Conservation (phyloP, 148 eudicot species). For the Euryodendron excelsum region DNA sequence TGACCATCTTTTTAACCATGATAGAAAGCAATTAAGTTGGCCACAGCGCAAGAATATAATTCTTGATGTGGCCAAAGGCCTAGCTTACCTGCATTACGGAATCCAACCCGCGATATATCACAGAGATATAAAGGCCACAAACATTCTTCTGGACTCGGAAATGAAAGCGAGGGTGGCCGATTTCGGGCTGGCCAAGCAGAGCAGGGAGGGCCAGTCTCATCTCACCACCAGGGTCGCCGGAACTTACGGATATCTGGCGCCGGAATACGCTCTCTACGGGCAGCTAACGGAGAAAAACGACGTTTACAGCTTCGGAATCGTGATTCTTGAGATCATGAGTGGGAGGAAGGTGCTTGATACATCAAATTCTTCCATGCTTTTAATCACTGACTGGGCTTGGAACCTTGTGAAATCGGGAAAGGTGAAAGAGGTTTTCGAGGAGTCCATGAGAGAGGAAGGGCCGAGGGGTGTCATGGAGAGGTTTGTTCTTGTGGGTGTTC, state of each 20-base stretch:
- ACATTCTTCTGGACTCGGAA: constrained; percentile 54
- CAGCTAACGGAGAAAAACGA: constrained; percentile 68
- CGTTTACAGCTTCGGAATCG: constrained; percentile 67
- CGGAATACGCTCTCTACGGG: constrained; percentile 67
- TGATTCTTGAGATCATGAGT: constrained; percentile 57
- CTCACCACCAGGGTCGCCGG: constrained; percentile 69
- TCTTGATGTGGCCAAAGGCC: constrained; percentile 63
- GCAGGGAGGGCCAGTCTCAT: constrained; percentile 55
- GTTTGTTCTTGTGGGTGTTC: constrained; percentile 57
- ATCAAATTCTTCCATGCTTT: constrained; percentile 15
- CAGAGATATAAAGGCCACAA: constrained; percentile 69
- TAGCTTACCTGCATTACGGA: constrained; percentile 65
- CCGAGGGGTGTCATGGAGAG: constrained; percentile 63
- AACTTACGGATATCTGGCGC: constrained; percentile 68
- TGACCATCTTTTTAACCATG: constrained; percentile 38
- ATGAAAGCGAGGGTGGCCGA: constrained; percentile 67
- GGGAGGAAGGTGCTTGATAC: constrained; percentile 59
- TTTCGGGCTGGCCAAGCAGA: constrained; percentile 69
- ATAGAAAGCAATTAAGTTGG: constrained; percentile 37
- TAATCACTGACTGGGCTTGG: constrained; percentile 69
- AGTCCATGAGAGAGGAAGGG: constrained; percentile 37
- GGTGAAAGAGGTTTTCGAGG: constrained; percentile 36
- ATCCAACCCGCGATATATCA: constrained; percentile 61
- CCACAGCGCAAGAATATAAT: constrained; percentile 60
- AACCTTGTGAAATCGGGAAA: constrained; percentile 42